phyloP scores from a whole-genome alignment of 2,329 filamentous ascomycete genomes.

The Aspergillus amoenus region DNA sequence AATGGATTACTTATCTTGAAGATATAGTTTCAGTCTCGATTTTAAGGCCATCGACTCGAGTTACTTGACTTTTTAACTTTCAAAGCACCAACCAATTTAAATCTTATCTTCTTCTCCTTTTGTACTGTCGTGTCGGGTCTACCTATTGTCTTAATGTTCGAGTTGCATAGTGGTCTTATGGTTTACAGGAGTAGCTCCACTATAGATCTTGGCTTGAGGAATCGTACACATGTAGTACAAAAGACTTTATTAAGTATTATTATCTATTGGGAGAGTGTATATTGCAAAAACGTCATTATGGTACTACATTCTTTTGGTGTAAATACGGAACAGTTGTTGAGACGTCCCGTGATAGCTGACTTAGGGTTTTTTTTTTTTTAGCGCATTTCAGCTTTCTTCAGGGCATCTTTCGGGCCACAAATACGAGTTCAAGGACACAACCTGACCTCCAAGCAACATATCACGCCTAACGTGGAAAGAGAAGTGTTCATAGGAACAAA shows the following conservation, averaged over 20 bases:
- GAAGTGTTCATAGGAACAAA: slow-evolving; percentile 19
- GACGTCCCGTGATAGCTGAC: background rate
- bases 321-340: background rate
- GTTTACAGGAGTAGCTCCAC: no score
- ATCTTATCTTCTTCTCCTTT: background rate
- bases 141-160: background rate
- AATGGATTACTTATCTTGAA: background rate
- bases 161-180: background rate
- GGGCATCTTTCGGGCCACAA: background rate
- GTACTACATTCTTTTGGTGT: background rate
- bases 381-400: background rate
- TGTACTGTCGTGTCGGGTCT: background rate
- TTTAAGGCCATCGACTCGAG: background rate
- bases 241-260: no score
- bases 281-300: background rate
- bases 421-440: background rate
- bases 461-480: slow-evolving; percentile 15
- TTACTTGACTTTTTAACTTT: background rate
- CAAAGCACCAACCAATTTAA: background rate
- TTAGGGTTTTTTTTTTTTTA: background rate
- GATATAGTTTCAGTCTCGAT: background rate
- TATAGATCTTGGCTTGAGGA: background rate
- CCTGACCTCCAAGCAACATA: slow-evolving; percentile 2
- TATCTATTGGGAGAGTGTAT: background rate
- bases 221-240: background rate